A percentile compares a stretch with the other conserved stretches of the same genome.
These are phyloP conservation scores for Leccinum barrowsii DNA, from an alignment of 768 basidiomycete genomes.

Conservation along the genomic window DNA sequence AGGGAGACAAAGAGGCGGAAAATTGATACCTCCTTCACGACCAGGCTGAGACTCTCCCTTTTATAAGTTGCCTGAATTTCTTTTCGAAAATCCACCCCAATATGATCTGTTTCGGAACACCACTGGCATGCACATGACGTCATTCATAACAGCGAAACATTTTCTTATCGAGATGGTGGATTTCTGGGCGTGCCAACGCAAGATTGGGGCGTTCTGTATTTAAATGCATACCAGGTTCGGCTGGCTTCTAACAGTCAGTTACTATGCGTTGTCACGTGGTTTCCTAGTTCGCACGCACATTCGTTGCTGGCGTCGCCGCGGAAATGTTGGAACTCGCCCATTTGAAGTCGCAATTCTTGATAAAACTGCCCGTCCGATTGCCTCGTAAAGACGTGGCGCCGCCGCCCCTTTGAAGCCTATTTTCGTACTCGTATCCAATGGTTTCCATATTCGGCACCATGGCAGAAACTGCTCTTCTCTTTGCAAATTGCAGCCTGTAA, in stretches of 20 bases:
- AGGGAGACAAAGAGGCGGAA: slow-evolving; percentile 5
- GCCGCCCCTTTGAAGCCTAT: slow-evolving; percentile 28
- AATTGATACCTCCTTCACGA: background rate
- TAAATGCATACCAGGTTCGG: background rate
- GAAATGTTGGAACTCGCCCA: slow-evolving; percentile 87
- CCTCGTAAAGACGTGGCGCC: slow-evolving; percentile 53
- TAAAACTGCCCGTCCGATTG: slow-evolving; percentile 34
- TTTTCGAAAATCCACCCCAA: background rate
- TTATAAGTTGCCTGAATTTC: slow-evolving; percentile 19
- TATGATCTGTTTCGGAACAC: slow-evolving; percentile 18
- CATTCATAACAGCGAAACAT: slow-evolving; percentile 3
- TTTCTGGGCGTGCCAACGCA: background rate
- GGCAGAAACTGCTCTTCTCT: slow-evolving; percentile 82
- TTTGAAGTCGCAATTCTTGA: slow-evolving; percentile 87
- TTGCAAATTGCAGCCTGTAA: slow-evolving; percentile 71
- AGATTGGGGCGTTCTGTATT: background rate
- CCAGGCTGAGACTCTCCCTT: slow-evolving; percentile 4
- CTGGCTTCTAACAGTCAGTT: no score
- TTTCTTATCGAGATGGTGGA: background rate
- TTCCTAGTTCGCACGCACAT: background rate
- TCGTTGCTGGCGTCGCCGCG: slow-evolving; percentile 81
- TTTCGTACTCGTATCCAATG: slow-evolving; percentile 40
- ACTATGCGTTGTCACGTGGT: no score
- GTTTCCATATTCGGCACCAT: slow-evolving; percentile 86
- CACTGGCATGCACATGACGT: slow-evolving; percentile 25